phyloP scores from a whole-genome alignment of 208 protist species.

The Vickermania ingenoplastis region DNA sequence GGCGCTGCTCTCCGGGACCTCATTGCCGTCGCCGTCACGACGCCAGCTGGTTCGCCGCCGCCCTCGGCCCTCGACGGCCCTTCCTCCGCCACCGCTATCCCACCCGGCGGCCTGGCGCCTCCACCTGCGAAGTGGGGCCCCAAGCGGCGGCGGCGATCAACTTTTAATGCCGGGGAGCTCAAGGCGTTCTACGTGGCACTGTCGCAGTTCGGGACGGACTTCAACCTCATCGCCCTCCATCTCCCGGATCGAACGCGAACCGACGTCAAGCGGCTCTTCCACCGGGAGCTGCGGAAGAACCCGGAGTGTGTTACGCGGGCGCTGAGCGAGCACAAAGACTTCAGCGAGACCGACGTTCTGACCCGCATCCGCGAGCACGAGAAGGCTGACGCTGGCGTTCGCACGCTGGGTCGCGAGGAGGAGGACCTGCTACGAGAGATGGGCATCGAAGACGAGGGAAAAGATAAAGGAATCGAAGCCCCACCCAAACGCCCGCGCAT shows the following conservation, averaged over 20 bases:
- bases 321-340: conserved; percentile 50
- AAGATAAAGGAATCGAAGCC: not conserved
- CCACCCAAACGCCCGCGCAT: not conserved
- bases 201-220: conserved; percentile 86
- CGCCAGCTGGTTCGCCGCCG: not conserved
- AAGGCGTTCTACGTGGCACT: conserved; percentile 71
- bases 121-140: not conserved
- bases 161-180: conserved; percentile 74
- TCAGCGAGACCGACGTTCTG: conserved; percentile 43
- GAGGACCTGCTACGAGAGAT: conserved; percentile 43
- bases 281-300: conserved; percentile 55
- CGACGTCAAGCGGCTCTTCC: conserved; percentile 80
- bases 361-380: conserved; percentile 28
- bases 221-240: conserved; percentile 72
- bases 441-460: conserved; percentile 8
- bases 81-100: not conserved
- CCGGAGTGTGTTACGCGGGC: conserved; percentile 41
- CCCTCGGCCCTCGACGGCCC: not conserved
- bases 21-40: conserved; percentile 22
- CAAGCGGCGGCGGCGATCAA: not conserved
- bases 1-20: conserved; percentile 51
- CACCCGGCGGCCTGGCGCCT: not conserved
- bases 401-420: conserved; percentile 46
- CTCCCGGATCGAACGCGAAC: conserved; percentile 44
- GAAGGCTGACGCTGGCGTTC: conserved; percentile 15